These are phyloP conservation scores for Cladophialophora immunda DNA, from an alignment of 2,329 filamentous ascomycete genomes.

Conservation along the genomic window DNA sequence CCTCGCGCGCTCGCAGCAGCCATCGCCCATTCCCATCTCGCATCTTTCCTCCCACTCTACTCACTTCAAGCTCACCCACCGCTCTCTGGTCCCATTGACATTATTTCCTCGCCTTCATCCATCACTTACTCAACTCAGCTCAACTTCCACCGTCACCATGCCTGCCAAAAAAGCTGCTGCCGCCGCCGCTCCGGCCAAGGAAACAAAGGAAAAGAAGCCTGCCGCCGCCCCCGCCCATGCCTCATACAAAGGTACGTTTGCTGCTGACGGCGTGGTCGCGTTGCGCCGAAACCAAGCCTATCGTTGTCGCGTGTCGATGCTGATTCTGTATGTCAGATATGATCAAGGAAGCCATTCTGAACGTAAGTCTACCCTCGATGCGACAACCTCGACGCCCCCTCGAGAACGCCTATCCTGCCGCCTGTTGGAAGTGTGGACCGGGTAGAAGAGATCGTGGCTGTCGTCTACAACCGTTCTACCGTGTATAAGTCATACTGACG, in stretches of 20 bases:
- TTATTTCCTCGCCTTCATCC: slow-evolving; percentile 26
- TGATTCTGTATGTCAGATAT: slow-evolving; percentile 68
- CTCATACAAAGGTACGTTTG: slow-evolving; percentile 71
- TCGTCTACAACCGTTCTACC: slow-evolving; percentile 1
- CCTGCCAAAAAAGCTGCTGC: slow-evolving; percentile 70
- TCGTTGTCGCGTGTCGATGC: slow-evolving; percentile 62
- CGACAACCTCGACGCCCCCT: slow-evolving; percentile 53
- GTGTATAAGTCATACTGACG: slow-evolving; percentile 55
- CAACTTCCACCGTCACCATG: slow-evolving; percentile 57
- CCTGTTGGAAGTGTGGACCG: background rate
- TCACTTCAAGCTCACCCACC: slow-evolving; percentile 23
- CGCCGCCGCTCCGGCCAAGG: slow-evolving; percentile 52
- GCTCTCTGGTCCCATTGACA: slow-evolving; percentile 33
- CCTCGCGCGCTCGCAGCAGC: slow-evolving; percentile 47
- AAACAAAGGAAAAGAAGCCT: slow-evolving; percentile 60
- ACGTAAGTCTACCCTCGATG: slow-evolving; percentile 67
- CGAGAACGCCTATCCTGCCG: slow-evolving; percentile 40
- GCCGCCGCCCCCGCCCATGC: slow-evolving; percentile 64
- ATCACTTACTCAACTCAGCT: slow-evolving; percentile 30
- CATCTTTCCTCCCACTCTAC: slow-evolving; percentile 26
- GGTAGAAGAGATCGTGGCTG: slow-evolving; percentile 14
- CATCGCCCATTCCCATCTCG: slow-evolving; percentile 42
- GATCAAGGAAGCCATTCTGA: slow-evolving; percentile 76
- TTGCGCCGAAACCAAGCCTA: slow-evolving; percentile 45
- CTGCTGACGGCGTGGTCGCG: slow-evolving; percentile 58